These are phyloP conservation scores for Fusarium aywerte DNA, from an alignment of 2,329 filamentous ascomycete species.

Conservation along the genomic window DNA sequence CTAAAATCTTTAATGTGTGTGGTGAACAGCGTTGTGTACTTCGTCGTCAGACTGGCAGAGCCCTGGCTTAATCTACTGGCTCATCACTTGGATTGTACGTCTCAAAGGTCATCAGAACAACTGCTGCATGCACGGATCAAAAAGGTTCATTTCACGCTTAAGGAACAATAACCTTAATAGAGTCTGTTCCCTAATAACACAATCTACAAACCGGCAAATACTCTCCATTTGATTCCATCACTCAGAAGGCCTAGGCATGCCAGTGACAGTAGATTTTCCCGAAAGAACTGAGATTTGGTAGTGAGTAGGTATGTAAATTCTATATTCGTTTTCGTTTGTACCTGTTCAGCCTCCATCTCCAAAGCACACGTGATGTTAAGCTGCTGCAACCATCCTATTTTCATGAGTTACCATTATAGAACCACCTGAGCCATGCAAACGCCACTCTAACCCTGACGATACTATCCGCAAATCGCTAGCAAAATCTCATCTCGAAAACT, in stretches of 20 bases:
- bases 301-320: constrained; percentile 8
- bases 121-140: no score
- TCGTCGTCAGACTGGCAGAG: no score
- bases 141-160: no score
- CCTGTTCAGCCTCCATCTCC: neutral
- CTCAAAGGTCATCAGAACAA: no score
- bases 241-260: neutral
- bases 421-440: constrained; percentile 37
- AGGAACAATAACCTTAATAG: no score
- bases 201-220: no score
- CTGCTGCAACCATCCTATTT: constrained; percentile 24
- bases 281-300: neutral
- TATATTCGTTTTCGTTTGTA: constrained; percentile 9
- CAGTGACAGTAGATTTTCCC: neutral
- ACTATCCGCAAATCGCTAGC: constrained; percentile 11
- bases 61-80: no score
- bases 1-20: neutral
- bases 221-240: no score
- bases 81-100: no score
- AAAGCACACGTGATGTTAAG: constrained; percentile 8
- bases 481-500: neutral
- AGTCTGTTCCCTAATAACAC: no score
- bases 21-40: neutral
- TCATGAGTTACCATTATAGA: constrained; percentile 15
- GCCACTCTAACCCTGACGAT: constrained; percentile 33